These are phyloP conservation scores for Lentinus brumalis DNA, from an alignment of 768 basidiomycete species.

Conservation along the genomic window DNA sequence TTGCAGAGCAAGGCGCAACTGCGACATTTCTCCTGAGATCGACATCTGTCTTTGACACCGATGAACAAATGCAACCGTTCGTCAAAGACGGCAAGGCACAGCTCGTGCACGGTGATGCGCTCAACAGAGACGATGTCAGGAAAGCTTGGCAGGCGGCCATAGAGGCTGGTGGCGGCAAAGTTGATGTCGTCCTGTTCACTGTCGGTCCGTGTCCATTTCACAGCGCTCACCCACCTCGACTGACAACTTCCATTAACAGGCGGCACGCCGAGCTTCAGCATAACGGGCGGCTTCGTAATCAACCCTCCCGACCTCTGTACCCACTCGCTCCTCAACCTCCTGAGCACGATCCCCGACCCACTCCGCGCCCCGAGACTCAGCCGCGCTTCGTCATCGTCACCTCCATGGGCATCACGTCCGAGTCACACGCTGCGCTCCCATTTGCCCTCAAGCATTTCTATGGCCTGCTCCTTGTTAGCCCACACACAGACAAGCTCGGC, in stretches of 20 bases:
- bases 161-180: conserved; percentile 26
- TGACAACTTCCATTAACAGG: conserved; percentile 36
- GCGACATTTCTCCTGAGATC: conserved; percentile 67
- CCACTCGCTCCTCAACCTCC: conserved; percentile 52
- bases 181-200: conserved; percentile 62
- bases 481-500: conserved; percentile 66
- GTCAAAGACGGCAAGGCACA: conserved; percentile 53
- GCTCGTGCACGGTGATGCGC: conserved; percentile 63
- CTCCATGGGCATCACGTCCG: conserved; percentile 50
- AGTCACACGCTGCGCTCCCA: conserved; percentile 49
- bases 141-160: conserved; percentile 48
- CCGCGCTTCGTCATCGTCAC: conserved; percentile 57
- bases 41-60: conserved; percentile 51
- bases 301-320: conserved; percentile 62
- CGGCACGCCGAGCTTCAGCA: conserved; percentile 45
- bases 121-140: conserved; percentile 51
- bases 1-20: conserved; percentile 54
- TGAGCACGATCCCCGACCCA: conserved; percentile 51
- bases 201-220: conserved; percentile 46
- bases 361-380: conserved; percentile 32
- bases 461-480: conserved; percentile 40
- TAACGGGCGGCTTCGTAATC: conserved; percentile 45
- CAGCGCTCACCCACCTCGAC: not conserved
- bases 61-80: conserved; percentile 52
- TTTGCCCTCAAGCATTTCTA: conserved; percentile 52